Base-by-base conservation (phyloP, 2,329 filamentous ascomycete genomes). In the Didymella arachidicola region DNA sequence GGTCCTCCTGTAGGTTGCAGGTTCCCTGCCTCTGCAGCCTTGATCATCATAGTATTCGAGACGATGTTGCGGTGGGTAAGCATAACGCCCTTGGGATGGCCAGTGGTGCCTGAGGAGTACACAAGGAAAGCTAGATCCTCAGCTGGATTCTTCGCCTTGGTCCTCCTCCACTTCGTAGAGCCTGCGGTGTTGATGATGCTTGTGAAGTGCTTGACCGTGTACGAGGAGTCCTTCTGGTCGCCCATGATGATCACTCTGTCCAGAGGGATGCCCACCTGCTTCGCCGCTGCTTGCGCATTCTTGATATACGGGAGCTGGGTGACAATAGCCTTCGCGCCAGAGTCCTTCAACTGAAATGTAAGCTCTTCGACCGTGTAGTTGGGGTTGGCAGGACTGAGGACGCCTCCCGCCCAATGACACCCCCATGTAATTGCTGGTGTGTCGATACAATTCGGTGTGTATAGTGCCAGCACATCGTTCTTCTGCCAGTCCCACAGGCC, bases 101-200 rank as follows among this genome's bases (percentile, higher is more conserved):
- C 94, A 0, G 94, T 97, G 0, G 94, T 98, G 7, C 94, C 94
- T 7, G 89, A 93, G 48, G 89, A 92, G 76, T 96, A 97, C 0
- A 96, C 92, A 57, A 97, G 78, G 70, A 95, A 96, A 0, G 92
- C 89, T 26, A 95, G 75, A 72, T 97, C 92, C 57, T 87, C 88
- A 48, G 84, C 82, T 0, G 91, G 86, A 41, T 54, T 59, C 47
- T 90, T 78, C 7, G 63, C 68, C 67, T 85, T 87, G 4, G 87
- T 81, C 54, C 84, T 84, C 18, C 86, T 82, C 68, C 85, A 87
- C 63, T 85, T 82, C 2, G 82, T 80, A 0, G 84, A 81, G 3
- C 86, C 82, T 2, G 85, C 84, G 19, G 86, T 84, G 64, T 91
- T 88, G 53, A 87, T 81, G 18, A 94, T 83, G 64, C 85, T 86